Percentiles rank a stretch among this genome's conserved stretches.
These are phyloP conservation scores for Penicillium sp. DNA, from an alignment of 2,329 filamentous ascomycete genomes.

Conservation along the genomic window DNA sequence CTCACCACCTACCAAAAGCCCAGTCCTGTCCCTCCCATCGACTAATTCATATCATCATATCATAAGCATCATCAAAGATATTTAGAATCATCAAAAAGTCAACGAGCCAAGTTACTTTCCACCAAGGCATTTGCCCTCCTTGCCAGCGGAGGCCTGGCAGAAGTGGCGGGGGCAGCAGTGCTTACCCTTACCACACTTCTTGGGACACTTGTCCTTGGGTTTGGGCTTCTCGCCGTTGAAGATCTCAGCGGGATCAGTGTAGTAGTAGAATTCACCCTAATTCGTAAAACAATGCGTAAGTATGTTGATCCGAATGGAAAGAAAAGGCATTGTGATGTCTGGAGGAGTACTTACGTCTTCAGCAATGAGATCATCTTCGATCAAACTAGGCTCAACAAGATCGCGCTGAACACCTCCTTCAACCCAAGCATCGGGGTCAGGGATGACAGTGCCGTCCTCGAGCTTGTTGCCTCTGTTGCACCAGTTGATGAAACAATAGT, in stretches of 20 bases:
- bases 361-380: not conserved
- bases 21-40: not conserved
- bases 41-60: not conserved
- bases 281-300: not conserved
- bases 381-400: not conserved
- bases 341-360: not conserved
- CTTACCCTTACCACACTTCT: not conserved
- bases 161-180: not conserved
- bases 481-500: too few relatives aligned
- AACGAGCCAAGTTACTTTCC: not conserved
- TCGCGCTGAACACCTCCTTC: not conserved
- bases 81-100: not conserved
- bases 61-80: not conserved
- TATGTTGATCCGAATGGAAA: not conserved
- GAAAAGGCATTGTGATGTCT: not conserved
- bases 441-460: too few relatives aligned
- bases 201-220: not conserved
- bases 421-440: too few relatives aligned
- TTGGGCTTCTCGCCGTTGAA: not conserved
- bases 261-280: not conserved
- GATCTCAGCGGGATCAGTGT: not conserved
- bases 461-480: too few relatives aligned
- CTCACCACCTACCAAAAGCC: not conserved
- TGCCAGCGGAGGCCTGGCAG: not conserved
- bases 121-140: not conserved